A percentile compares a stretch with the other conserved stretches of the same genome.
Conservation (phyloP, 2,329 filamentous ascomycete genomes). For the Aspergillus amoenus region DNA sequence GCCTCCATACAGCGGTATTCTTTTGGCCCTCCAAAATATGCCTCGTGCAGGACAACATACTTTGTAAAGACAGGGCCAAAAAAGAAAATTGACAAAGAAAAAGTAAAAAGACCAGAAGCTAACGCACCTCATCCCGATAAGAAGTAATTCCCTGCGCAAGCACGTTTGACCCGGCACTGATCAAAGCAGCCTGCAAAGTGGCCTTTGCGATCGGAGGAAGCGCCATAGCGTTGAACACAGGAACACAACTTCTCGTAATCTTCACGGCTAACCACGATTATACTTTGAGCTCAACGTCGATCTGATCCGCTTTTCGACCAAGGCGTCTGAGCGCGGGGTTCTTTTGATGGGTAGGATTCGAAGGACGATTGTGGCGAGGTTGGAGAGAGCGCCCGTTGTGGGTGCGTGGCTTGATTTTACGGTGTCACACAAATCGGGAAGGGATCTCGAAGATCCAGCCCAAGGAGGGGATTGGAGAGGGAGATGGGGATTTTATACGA, state of each 20-base stretch:
- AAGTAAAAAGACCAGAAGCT: neutral
- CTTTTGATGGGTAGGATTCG: no score
- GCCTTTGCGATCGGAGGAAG: constrained; percentile 52
- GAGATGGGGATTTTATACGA: neutral
- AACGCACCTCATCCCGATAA: constrained; percentile 45
- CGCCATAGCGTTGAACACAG: constrained; percentile 17
- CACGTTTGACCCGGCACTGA: constrained; percentile 56
- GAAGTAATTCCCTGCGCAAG: constrained; percentile 56
- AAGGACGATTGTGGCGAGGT: neutral
- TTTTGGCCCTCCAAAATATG: no score
- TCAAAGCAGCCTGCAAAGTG: constrained; percentile 53
- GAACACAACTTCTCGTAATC: no score
- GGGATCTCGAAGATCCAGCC: no score
- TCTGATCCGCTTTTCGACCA: neutral
- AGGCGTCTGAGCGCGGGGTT: neutral
- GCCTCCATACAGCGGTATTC: no score
- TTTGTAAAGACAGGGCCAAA: no score
- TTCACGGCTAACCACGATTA: no score
- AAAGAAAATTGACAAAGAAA: neutral
- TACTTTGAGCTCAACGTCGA: neutral
- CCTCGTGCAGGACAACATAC: no score
- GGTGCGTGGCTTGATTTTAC: no score
- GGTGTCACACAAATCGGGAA: no score
- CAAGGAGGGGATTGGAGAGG: no score
- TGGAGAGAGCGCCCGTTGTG: neutral